Base-by-base conservation (phyloP, 306 rosid species). In the Cercis canadensis region DNA sequence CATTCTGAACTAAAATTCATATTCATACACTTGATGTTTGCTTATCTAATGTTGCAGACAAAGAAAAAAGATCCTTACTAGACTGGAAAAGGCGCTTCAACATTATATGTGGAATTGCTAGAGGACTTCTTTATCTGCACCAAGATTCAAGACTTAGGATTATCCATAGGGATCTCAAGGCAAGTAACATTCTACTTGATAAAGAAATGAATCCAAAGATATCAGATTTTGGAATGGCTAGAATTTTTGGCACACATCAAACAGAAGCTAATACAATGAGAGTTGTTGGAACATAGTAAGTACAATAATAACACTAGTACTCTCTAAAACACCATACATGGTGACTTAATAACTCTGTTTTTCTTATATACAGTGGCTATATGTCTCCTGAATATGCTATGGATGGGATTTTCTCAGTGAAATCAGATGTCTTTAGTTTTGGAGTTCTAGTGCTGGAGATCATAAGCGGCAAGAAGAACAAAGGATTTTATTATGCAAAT, bases 211-310 rank as follows among this genome's bases (percentile, higher is more conserved):
- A 66, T 2, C 96, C 96, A 5, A 90, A 87, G 68, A 90, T 88
- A 73, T 90, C 94, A 0, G 96, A 90, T 18, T 90, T 90, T 77
- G 96, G 96, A 7, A 86, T 90, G 92, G 96, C 96, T 3, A 80
- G 90, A 71, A 86, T 90, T 37, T 86, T 90, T 60, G 75, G 79
- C 19, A 61, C 59, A 19, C 74, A 88, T 63, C 90, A 90, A 7
- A 82, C 85, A 11, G 84, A 82, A 77, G 93, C 92, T 33, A 81
- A 90, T 45, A 90, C 96, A 21, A 44, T 51, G 29, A 86, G 84
- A 79, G 82, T 90, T n/a, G 96, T 88, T 33, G 96, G 94, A 79
- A 90, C 94, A 68, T 90, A 88, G 96, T 90, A 57, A 88, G 94
- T 85, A 39, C 51, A 60, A 12, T 8, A 17, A 56, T n/a, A 11